Conservation (phyloP, 2,329 filamentous ascomycete genomes). For the Lachnellula arida region DNA sequence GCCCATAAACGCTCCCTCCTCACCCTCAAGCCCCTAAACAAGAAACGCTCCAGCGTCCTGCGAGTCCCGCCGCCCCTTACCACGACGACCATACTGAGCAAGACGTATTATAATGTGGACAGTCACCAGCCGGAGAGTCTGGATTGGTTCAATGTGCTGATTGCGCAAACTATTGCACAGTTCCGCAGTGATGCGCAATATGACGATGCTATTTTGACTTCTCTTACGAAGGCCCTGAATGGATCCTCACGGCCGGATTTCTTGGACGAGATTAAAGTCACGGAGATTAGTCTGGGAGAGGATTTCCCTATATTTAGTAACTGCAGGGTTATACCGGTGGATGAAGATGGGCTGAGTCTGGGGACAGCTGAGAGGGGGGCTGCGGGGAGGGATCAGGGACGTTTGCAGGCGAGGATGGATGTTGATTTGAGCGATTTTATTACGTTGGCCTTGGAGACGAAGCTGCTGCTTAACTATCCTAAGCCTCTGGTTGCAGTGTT, state of each 20-base stretch:
- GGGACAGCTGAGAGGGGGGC: constrained; percentile 34
- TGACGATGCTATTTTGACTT: constrained; percentile 83
- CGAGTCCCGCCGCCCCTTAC: constrained; percentile 71
- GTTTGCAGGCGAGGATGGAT: constrained; percentile 92
- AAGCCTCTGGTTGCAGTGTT: constrained; percentile 84
- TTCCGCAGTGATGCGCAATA: constrained; percentile 88
- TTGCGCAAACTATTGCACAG: constrained; percentile 95
- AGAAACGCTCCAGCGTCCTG: constrained; percentile 68
- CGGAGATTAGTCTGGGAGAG: constrained; percentile 88
- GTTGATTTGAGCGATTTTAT: constrained; percentile 96
- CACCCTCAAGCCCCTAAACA: constrained; percentile 48
- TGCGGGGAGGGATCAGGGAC: constrained; percentile 54
- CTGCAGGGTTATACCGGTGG: constrained; percentile 88
- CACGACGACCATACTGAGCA: constrained; percentile 88
- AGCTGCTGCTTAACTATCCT: constrained; percentile 89
- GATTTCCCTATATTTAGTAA: constrained; percentile 99
- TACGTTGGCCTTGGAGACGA: constrained; percentile 90
- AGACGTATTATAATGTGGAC: constrained; percentile 96
- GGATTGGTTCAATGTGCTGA: constrained; percentile 98
- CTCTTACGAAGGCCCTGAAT: constrained; percentile 80
- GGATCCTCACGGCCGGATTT: constrained; percentile 84
- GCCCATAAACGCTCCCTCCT: constrained; percentile 72
- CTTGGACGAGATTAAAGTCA: constrained; percentile 88
- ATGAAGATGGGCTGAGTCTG: constrained; percentile 66
- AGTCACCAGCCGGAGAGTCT: constrained; percentile 94